Percentiles rank a stretch among this genome's conserved stretches.
Evolutionary conservation across 345 rosid species (phyloP).

Genomic region (Aquilaria sinensis): DNA sequence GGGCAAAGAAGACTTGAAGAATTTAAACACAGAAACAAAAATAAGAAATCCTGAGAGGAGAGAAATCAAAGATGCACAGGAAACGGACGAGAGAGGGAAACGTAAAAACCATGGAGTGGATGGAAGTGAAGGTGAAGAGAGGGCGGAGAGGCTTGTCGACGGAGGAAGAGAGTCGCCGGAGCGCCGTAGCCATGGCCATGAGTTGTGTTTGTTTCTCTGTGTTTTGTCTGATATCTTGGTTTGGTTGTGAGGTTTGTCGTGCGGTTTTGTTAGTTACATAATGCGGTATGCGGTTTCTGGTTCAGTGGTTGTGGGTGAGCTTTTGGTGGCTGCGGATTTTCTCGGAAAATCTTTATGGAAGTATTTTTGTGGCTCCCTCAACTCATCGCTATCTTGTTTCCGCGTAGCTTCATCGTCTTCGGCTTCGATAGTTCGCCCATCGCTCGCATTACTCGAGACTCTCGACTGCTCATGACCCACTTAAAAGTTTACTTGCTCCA

Average conservation of each 20-base stretch:
- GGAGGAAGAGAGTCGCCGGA: slow-evolving; percentile 90
- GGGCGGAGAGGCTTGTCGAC: slow-evolving; percentile 74
- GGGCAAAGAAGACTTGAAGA: slow-evolving; percentile 75
- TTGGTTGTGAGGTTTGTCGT: not conserved
- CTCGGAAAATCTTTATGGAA: slow-evolving; percentile 7
- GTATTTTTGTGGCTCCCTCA: not conserved
- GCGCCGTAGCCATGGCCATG: slow-evolving; percentile 96
- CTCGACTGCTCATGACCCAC: no score
- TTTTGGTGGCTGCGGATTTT: slow-evolving; percentile 34
- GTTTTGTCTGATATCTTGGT: not conserved
- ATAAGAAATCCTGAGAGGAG: not conserved
- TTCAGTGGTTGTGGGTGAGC: slow-evolving; percentile 30
- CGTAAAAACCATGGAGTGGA: slow-evolving; percentile 51
- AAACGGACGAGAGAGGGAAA: not conserved
- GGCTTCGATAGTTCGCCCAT: no score
- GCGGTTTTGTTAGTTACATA: slow-evolving; percentile 7
- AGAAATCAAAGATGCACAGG: not conserved
- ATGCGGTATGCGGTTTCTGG: slow-evolving; percentile 1
- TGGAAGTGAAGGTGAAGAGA: slow-evolving; percentile 53
- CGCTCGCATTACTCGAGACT: no score
- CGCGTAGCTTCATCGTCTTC: no score
- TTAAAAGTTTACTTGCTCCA: no score
- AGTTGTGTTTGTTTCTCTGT: slow-evolving; percentile 8
- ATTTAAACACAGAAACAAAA: slow-evolving; percentile 2
- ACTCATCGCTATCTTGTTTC: no score